These are phyloP conservation scores for Scutellaria barbata DNA, from an alignment of 257 asterid species.

Conservation along the genomic window DNA sequence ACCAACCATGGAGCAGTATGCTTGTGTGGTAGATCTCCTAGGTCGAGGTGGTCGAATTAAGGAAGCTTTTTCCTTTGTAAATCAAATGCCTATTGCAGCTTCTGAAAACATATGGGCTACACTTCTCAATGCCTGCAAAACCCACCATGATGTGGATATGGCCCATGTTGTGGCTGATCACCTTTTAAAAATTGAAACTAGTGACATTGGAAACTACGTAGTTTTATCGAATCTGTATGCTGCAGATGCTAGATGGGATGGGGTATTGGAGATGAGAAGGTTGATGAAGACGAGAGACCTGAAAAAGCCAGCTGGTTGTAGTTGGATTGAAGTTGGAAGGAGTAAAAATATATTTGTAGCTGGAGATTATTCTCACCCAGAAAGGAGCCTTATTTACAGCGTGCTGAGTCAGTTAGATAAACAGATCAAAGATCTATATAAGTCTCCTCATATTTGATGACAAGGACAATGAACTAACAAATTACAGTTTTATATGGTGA, in stretches of 20 bases:
- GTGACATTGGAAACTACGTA: conserved; percentile 69
- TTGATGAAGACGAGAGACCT: conserved; percentile 67
- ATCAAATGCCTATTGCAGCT: conserved; percentile 64
- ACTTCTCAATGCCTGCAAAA: conserved; percentile 74
- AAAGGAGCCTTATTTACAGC: conserved; percentile 51
- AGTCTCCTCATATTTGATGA: conserved; percentile 34
- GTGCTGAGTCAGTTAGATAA: conserved; percentile 55
- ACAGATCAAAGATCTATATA: conserved; percentile 61
- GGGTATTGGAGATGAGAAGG: conserved; percentile 72
- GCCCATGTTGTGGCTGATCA: conserved; percentile 55
- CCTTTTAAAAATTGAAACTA: conserved; percentile 47
- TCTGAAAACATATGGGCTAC: conserved; percentile 75
- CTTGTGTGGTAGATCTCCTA: conserved; percentile 84
- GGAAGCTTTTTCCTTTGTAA: conserved; percentile 67
- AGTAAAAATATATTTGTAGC: conserved; percentile 65
- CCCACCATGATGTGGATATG: conserved; percentile 66
- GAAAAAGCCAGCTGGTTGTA: conserved; percentile 92
- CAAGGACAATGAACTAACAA: not conserved
- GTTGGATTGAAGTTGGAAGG: conserved; percentile 83
- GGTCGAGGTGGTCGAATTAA: conserved; percentile 71
- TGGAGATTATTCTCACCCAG: conserved; percentile 73
- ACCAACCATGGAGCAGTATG: conserved; percentile 80
- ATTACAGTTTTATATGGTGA: conserved; percentile 17
- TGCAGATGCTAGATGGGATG: conserved; percentile 82
- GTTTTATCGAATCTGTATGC: conserved; percentile 80